Conservation (phyloP, 2,329 filamentous ascomycete species). For the Xylaria multiplex region DNA sequence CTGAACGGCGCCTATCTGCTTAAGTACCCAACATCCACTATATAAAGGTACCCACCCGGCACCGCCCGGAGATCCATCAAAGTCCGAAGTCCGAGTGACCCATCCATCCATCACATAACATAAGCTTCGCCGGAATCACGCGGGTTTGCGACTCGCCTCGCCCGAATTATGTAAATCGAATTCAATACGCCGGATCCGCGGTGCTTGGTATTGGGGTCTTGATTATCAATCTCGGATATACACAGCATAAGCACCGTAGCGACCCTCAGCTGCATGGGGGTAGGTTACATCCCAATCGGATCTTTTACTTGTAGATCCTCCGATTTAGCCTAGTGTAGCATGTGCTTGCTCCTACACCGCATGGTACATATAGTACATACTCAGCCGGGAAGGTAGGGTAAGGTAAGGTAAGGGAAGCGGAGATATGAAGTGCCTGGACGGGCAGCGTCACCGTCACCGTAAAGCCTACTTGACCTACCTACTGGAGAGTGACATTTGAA, state of each 20-base stretch:
- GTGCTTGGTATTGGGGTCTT: not conserved
- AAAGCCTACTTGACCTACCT: no score
- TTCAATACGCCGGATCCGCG: no score
- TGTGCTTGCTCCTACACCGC: not conserved
- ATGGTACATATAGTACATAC: not conserved
- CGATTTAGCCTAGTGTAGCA: slow-evolving; percentile 4
- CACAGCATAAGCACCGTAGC: no score
- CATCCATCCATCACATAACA: not conserved
- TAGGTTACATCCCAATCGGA: not conserved
- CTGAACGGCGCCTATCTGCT: no score
- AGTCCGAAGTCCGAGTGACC: slow-evolving; percentile 17
- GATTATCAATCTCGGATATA: slow-evolving; percentile 17
- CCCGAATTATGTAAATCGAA: no score
- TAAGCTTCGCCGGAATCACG: slow-evolving; percentile 11
- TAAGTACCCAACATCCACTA: no score
- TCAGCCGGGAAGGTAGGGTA: not conserved
- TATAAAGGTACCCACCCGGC: no score
- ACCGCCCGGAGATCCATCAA: not conserved
- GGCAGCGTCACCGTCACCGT: not conserved
- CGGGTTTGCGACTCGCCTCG: slow-evolving; percentile 10
- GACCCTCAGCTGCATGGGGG: not conserved
- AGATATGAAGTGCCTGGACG: slow-evolving; percentile 8
- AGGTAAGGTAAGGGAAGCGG: not conserved
- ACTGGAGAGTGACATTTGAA: no score
- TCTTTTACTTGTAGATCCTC: not conserved